These are phyloP conservation scores for Sporothrix brasiliensis DNA, from an alignment of 2,329 filamentous ascomycete species.

Conservation along the genomic window DNA sequence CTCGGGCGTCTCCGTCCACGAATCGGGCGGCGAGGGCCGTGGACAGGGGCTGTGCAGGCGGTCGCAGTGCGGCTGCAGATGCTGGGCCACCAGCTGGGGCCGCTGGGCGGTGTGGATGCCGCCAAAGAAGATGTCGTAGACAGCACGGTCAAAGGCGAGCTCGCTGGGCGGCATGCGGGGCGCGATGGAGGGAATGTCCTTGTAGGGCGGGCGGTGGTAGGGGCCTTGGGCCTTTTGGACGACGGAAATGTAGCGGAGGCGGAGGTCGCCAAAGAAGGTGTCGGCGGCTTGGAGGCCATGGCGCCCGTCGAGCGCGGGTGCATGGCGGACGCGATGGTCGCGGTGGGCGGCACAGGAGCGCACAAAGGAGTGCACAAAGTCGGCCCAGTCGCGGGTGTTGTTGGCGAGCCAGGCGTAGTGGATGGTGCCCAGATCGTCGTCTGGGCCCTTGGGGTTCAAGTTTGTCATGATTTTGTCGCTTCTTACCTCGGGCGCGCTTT, in stretches of 20 bases:
- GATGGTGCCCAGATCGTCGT: neutral
- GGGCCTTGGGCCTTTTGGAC: neutral
- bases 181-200: neutral
- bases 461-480: neutral
- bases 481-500: neutral
- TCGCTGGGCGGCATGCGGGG: constrained; percentile 2
- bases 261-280: neutral
- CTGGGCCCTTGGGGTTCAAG: neutral
- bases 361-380: constrained; percentile 12
- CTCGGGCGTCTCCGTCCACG: neutral
- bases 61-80: neutral
- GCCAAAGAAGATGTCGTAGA: constrained; percentile 1
- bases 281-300: neutral
- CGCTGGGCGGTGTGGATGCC: neutral
- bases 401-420: constrained; percentile 21
- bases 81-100: neutral
- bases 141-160: constrained; percentile 1
- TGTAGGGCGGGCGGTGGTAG: neutral
- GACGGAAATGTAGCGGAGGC: constrained; percentile 6
- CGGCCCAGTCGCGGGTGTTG: constrained; percentile 12
- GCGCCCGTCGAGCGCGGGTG: neutral
- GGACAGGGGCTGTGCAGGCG: neutral
- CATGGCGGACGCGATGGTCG: neutral
- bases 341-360: neutral
- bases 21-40: no score